Evolutionary conservation across 345 rosid genomes (phyloP), one percentile per base, ranked within the genome.

Genomic region (Microthlaspi erraticum): DNA sequence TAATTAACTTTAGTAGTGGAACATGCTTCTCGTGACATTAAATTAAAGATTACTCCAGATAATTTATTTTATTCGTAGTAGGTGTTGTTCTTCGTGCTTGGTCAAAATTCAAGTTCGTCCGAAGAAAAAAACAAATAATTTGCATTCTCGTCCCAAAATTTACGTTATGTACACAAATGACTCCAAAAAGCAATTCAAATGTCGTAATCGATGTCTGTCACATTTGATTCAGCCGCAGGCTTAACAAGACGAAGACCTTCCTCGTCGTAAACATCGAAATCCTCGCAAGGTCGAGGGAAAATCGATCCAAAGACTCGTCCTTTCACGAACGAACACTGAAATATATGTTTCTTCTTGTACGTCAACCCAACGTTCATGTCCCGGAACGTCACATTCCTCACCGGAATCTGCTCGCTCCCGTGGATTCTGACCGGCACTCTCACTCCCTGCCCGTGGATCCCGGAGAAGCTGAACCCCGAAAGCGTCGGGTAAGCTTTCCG

Each of bases 331-430:
- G 88, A 91, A 20, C 93, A 91, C 78, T 91, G 97, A 66, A 89
- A 91, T 61, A 89, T 91, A 50, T 89, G 97, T 73, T 91, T 89
- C 80, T 91, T 91, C 83, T 91, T 91, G 79, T 91, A 89, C 7
- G 92, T 84, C 73, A 83, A 51, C 20, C 97, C 93, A 9, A 91
- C 88, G 0, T 87, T 81, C 93, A 89, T 83, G 53, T 89, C 93
- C 65, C 58, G 73, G 64, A 91, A 89, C 41, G 87, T 87, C 64
- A 91, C 86, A 64, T 91, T 87, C 64, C 83, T 84, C 12, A 91
- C 76, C 1, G 86, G 90, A 49, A 91, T 91, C 75, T 89, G 86
- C 49, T 89, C 85, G 14, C 93, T 89, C 32, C 97, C 97, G 6
- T 91, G 91, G 36, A 91, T 89, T 29, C 93, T 86, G 36, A 91